Conservation (phyloP, 352 stramenopile genomes). For the Pythium aquatile region DNA sequence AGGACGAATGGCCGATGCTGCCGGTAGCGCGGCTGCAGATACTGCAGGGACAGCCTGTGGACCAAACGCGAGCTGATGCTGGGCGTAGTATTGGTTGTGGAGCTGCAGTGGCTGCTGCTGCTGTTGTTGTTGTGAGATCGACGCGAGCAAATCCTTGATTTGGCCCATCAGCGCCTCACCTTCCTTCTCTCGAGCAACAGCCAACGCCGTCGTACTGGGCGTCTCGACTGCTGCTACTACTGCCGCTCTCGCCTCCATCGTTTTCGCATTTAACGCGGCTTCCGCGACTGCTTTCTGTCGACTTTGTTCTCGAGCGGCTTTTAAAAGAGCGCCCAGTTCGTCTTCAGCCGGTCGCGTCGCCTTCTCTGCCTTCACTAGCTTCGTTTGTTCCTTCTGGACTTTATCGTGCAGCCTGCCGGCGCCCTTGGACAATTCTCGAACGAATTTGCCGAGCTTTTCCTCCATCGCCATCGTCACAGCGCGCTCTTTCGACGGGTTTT, state of each 20-base stretch:
- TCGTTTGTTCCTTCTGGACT: slow-evolving; percentile 5
- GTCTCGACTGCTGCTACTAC: background rate
- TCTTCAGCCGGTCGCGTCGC: background rate
- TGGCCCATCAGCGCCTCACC: slow-evolving; percentile 37
- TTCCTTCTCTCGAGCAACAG: background rate
- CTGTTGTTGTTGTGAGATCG: slow-evolving; percentile 27
- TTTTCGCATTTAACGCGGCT: background rate
- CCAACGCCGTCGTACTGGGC: background rate
- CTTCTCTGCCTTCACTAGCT: slow-evolving; percentile 6
- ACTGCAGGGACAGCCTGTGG: background rate
- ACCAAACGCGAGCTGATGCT: background rate
- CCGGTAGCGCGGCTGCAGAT: background rate
- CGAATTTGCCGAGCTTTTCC: slow-evolving; percentile 9
- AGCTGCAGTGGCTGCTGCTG: background rate
- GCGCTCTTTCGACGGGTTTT: slow-evolving; percentile 58
- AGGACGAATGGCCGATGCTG: too few species aligned
- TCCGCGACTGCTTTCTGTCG: background rate
- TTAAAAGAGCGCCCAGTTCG: slow-evolving; percentile 6
- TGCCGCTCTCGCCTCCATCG: background rate
- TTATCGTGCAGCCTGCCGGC: slow-evolving; percentile 13
- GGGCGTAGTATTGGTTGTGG: background rate
- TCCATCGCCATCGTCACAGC: slow-evolving; percentile 40
- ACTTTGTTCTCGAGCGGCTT: slow-evolving; percentile 23
- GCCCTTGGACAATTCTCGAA: slow-evolving; percentile 12
- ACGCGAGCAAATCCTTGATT: slow-evolving; percentile 53